These are phyloP conservation scores for Daldinia decipiens DNA, from an alignment of 495 filamentous ascomycete species.

Conservation along the genomic window DNA sequence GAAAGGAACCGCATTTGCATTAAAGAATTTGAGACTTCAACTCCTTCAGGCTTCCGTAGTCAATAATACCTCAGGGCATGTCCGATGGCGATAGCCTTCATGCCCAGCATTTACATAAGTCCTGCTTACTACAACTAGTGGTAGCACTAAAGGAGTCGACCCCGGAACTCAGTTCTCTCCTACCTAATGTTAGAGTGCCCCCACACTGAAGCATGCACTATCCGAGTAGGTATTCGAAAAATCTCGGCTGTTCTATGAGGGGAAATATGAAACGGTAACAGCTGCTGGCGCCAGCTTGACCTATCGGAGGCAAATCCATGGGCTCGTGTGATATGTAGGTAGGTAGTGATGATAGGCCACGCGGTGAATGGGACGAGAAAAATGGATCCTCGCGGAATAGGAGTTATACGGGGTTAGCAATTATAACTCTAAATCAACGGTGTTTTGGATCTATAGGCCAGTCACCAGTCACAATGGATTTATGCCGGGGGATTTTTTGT, in stretches of 20 bases:
- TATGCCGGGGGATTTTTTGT: background rate
- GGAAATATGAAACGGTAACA: background rate
- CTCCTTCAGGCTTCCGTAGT: background rate
- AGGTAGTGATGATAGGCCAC: background rate
- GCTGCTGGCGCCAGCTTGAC: background rate
- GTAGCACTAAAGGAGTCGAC: background rate
- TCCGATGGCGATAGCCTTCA: background rate
- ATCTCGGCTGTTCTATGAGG: background rate
- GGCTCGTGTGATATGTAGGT: background rate
- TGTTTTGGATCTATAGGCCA: background rate
- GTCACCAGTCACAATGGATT: background rate
- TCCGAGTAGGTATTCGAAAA: background rate
- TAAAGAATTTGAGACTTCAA: background rate
- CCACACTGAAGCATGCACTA: background rate
- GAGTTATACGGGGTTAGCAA: background rate
- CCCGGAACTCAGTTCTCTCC: background rate
- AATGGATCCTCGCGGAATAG: background rate
- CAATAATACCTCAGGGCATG: background rate
- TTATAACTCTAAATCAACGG: constrained; percentile 1
- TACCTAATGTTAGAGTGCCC: background rate
- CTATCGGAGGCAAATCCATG: background rate
- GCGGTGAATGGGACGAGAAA: background rate
- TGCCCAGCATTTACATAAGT: background rate
- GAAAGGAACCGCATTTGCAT: background rate
- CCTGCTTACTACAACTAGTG: background rate